Percentiles rank a stretch among this genome's conserved stretches.
Conservation (phyloP, 768 basidiomycete species). For the Leccinum incarnatum region DNA sequence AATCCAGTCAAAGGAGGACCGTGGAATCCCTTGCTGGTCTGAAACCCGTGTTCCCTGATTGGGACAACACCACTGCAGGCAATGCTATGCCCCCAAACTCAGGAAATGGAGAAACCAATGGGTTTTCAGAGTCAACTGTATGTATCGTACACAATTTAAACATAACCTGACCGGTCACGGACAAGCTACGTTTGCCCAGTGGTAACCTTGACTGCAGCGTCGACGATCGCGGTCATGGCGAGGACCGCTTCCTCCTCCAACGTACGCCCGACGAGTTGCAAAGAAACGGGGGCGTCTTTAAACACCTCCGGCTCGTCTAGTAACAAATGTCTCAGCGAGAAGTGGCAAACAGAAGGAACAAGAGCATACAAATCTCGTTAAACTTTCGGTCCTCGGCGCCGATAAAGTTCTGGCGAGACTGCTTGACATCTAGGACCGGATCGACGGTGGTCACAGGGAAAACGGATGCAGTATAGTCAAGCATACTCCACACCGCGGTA, state of each 20-base stretch:
- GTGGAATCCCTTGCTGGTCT: no score
- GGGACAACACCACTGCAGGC: no score
- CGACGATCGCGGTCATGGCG: slow-evolving; percentile 64
- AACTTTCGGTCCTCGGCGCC: slow-evolving; percentile 44
- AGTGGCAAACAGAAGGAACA: background rate
- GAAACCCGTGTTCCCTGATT: no score
- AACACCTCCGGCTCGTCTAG: slow-evolving; percentile 58
- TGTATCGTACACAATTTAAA: background rate
- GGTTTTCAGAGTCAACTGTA: no score
- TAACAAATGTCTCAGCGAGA: slow-evolving; percentile 1
- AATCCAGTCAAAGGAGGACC: slow-evolving; percentile 69
- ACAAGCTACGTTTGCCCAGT: background rate
- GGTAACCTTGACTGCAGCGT: slow-evolving; percentile 43
- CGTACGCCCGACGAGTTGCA: slow-evolving; percentile 68
- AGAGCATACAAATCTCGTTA: slow-evolving; percentile 51
- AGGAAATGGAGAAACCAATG: no score
- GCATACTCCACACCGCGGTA: slow-evolving; percentile 62
- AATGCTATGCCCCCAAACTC: no score
- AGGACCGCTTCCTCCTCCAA: slow-evolving; percentile 76
- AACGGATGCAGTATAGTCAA: slow-evolving; percentile 62
- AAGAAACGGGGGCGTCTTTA: slow-evolving; percentile 54
- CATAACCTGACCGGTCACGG: background rate
- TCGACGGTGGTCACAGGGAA: slow-evolving; percentile 68
- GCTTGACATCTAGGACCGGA: slow-evolving; percentile 47
- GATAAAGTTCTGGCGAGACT: slow-evolving; percentile 46